Evolutionary conservation across 768 basidiomycete species (phyloP), one percentile per base, ranked within the genome.

Genomic region (Boletus reticuloceps): DNA sequence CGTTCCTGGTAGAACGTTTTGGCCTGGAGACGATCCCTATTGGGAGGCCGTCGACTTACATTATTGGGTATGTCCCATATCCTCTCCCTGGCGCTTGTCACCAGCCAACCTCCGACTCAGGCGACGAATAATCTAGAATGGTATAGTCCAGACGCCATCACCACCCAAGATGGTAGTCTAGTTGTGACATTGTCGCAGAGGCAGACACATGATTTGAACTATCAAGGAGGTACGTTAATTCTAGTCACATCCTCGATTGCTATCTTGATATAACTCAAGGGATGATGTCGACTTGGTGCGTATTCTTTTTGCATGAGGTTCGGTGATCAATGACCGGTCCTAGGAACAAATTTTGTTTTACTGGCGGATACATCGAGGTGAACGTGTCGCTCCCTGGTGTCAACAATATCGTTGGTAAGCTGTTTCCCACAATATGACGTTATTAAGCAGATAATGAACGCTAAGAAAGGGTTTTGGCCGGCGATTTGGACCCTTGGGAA

Each of bases 311-410:
- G 38, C 14, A 36, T 34, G 17, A 43, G 49, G 16, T 42, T 48
- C 47, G 5, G 48, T 17, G 42, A 41, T 43, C 2, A 29, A 9
- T 66, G 31, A 67, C 16, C 46, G 25, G 8, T 19, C n/a, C 12
- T 55, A 83, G 83, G 89, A 94, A 94, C 71, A 92, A 94, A 71
- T 88, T 96, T 57, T 95, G 90, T 69, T 94, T 93, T 71, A 89
- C 89, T 14, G 89, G 88, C 25, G 91, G 92, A 25, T 82, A 86
- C 53, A 78, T 92, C 49, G 88, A 91, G 65, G 69, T 78, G 1
- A 78, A 72, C 10, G 84, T 89, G 10, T 76, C 79, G 17, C 76
- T 91, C 13, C 89, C 89, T 22, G 88, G 88, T 9, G 74, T 79
- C 17, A 84, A 80, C 60, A 82, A 85, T 60, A 75, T 92, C 32